phyloP scores from a whole-genome alignment of 2,329 filamentous ascomycete genomes.

The Clonostachys chloroleuca region DNA sequence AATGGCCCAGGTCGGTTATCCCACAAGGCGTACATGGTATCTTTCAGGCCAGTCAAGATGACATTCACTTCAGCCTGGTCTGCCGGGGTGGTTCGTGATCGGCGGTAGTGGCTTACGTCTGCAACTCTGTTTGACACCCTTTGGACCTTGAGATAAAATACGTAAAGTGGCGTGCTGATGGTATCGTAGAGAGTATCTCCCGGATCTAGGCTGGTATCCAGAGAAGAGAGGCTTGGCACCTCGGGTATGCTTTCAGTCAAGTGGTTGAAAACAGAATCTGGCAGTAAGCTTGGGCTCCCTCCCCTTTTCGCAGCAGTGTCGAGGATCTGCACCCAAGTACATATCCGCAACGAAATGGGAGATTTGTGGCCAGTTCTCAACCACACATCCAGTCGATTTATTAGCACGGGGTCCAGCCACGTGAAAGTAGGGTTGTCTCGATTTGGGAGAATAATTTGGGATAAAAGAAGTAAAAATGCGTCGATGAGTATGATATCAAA shows the following conservation, averaged over 20 bases:
- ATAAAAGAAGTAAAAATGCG: slow-evolving; percentile 1
- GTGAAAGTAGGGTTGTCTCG: background rate
- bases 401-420: slow-evolving; percentile 1
- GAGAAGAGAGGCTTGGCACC: background rate
- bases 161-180: slow-evolving; percentile 8
- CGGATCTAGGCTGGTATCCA: background rate
- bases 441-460: background rate
- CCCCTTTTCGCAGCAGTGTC: slow-evolving; percentile 7
- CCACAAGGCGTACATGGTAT: slow-evolving; percentile 7
- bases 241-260: slow-evolving; percentile 2
- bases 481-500: slow-evolving; percentile 3
- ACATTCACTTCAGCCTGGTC: slow-evolving; percentile 13
- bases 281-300: slow-evolving; percentile 8
- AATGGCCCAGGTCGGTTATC: slow-evolving; percentile 6
- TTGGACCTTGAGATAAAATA: slow-evolving; percentile 12
- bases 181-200: slow-evolving; percentile 7
- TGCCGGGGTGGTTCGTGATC: slow-evolving; percentile 9
- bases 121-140: slow-evolving; percentile 9
- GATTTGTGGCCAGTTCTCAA: background rate
- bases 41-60: slow-evolving; percentile 5
- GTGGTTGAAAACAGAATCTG: slow-evolving; percentile 4
- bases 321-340: slow-evolving; percentile 9
- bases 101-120: slow-evolving; percentile 12
- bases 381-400: background rate
- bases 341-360: slow-evolving; percentile 2